Conservation (phyloP, 768 basidiomycete species). For the Termitomyces sp. region DNA sequence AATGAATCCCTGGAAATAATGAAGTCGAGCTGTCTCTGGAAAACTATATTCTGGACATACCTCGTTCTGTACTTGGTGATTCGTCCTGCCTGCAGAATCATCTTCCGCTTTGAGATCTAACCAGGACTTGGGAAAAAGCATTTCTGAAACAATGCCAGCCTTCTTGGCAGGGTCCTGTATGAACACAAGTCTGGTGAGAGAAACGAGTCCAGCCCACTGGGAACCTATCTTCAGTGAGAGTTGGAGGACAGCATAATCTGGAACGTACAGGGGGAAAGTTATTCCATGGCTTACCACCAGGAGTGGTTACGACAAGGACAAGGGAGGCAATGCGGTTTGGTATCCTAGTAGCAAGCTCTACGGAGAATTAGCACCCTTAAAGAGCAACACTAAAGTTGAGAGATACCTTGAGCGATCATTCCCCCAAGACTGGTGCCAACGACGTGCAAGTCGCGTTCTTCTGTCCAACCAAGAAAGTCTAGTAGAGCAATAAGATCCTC, state of each 20-base stretch:
- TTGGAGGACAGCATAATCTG: not conserved
- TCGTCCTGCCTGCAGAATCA: slow-evolving; percentile 59
- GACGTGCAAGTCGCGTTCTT: slow-evolving; percentile 56
- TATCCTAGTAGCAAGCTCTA: slow-evolving; percentile 67
- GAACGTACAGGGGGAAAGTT: slow-evolving; percentile 62
- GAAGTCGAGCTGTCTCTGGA: not conserved
- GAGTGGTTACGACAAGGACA: slow-evolving; percentile 64
- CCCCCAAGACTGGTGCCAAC: slow-evolving; percentile 79
- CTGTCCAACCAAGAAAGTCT: slow-evolving; percentile 71
- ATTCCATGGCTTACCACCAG: slow-evolving; percentile 53
- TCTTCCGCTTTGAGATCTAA: slow-evolving; percentile 47
- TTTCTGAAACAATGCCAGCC: slow-evolving; percentile 47
- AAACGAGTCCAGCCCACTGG: slow-evolving; percentile 37
- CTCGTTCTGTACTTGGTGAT: slow-evolving; percentile 54
- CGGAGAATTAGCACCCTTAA: not conserved
- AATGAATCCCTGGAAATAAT: slow-evolving; percentile 34
- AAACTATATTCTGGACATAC: slow-evolving; percentile 28
- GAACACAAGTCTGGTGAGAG: slow-evolving; percentile 32
- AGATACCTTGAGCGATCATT: slow-evolving; percentile 39
- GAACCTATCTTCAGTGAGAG: not conserved
- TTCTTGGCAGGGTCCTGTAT: slow-evolving; percentile 46
- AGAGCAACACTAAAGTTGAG: not conserved
- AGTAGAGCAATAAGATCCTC: slow-evolving; percentile 66
- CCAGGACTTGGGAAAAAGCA: slow-evolving; percentile 65
- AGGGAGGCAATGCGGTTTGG: slow-evolving; percentile 67